A percentile compares a stretch with the other conserved stretches of the same genome.
Evolutionary conservation across 352 stramenopile species (phyloP).

Genomic region (Phytophthora pinifolia): DNA sequence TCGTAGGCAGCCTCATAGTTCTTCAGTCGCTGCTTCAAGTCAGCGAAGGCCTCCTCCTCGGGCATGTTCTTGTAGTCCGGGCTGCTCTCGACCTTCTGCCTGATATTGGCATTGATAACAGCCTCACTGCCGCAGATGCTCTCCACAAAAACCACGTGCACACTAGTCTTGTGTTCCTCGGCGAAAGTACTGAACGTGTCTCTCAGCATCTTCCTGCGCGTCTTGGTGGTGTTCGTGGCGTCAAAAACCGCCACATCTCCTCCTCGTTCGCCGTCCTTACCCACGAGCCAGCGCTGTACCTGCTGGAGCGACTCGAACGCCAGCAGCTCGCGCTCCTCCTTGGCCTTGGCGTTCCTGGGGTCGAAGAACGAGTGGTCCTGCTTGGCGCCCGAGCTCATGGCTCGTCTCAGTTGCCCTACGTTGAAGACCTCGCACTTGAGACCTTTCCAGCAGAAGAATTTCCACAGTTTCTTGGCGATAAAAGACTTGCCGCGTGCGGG

Average conservation of each 20-base stretch:
- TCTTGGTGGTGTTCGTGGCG: conserved; percentile 89
- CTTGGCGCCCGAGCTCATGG: conserved; percentile 56
- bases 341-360: conserved; percentile 81
- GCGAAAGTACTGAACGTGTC: conserved; percentile 68
- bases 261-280: conserved; percentile 26
- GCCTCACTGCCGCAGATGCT: conserved; percentile 93
- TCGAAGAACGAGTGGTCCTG: conserved; percentile 93
- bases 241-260: conserved; percentile 91
- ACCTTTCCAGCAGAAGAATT: conserved; percentile 85
- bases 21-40: conserved; percentile 83
- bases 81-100: conserved; percentile 70
- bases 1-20: conserved; percentile 90
- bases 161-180: conserved; percentile 59
- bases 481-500: conserved; percentile 95
- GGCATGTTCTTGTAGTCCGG: conserved; percentile 85
- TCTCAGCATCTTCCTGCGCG: conserved; percentile 46
- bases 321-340: conserved; percentile 75
- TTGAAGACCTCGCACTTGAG: conserved; percentile 92
- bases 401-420: conserved; percentile 92
- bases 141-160: conserved; percentile 93
- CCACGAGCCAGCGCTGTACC: conserved; percentile 64
- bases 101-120: conserved; percentile 85
- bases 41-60: conserved; percentile 64
- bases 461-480: conserved; percentile 92
- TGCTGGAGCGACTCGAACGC: conserved; percentile 76